Base-by-base conservation (phyloP, 176 grass and related monocot species). In the Carex parvula region DNA sequence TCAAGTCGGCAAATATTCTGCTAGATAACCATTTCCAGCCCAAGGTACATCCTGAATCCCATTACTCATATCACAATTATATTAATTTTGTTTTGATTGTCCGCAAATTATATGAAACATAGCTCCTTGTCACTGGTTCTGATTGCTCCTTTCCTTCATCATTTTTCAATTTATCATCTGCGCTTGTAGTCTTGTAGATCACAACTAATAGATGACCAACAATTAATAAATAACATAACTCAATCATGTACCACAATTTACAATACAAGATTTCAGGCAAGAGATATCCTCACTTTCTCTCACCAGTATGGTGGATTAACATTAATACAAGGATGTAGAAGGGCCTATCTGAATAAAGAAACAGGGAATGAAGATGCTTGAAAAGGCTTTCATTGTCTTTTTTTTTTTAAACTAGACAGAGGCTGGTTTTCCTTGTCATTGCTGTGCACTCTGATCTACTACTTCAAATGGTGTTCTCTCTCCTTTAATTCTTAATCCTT, bases 1-100 rank as follows among this genome's bases (percentile, higher is more conserved):
- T 96, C 63, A 96, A 96, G 80, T 60, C 76, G 57, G 20, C 91
- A 84, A 96, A 96, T 82, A 96, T 96, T 91, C 89, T 96, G 81
- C 80, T 96, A 79, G 91, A 96, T 72, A 88, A 91, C 59, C 81
- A 92, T 41, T 96, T 90, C 84, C 89, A 93, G 90, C 85, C 93
- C 60, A 89, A 89, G 91, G 93, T 96, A 83, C 12, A 58, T 46
- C 86, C 30, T 88, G 30, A 22, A 46, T 82, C 61, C 18, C 12
- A 57, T 76, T 84, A 37, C 14, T 8, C 26, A 70, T 70, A 20
- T 70, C 6, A 70, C 15, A 17, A 42, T 70, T 42, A 42, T 39
- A 8, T 37, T 29, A 12, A 83, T 89, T 26, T 12, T 84, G 53
- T 48, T 81, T 32, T 59, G 0, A 33, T 64, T 18, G 24, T 24